These are phyloP conservation scores for Colletotrichum cereale DNA, from an alignment of 2,329 filamentous ascomycete species.

Conservation along the genomic window DNA sequence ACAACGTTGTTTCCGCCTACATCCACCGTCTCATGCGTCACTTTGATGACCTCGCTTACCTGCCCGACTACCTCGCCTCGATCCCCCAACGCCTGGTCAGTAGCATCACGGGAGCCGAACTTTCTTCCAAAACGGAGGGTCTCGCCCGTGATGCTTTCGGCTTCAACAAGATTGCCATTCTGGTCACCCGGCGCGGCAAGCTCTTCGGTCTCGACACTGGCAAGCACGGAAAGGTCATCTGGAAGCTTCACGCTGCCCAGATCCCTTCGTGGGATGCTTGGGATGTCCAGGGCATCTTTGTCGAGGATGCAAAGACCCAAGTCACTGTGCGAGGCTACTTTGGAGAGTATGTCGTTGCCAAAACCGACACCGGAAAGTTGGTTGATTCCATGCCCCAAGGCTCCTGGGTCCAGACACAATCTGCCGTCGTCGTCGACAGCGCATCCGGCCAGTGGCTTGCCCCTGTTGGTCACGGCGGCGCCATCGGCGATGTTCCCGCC, in stretches of 20 bases:
- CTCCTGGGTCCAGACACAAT: slow-evolving; percentile 54
- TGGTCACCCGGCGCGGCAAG: slow-evolving; percentile 84
- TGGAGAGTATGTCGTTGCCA: slow-evolving; percentile 72
- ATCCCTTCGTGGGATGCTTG: slow-evolving; percentile 68
- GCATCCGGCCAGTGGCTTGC: slow-evolving; percentile 66
- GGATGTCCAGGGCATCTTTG: slow-evolving; percentile 76
- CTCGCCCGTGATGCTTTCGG: slow-evolving; percentile 83
- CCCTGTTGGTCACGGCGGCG: slow-evolving; percentile 64
- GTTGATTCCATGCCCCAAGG: slow-evolving; percentile 58
- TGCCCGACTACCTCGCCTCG: slow-evolving; percentile 79
- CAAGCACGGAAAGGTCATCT: slow-evolving; percentile 79
- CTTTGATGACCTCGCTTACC: slow-evolving; percentile 78
- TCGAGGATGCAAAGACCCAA: slow-evolving; percentile 67
- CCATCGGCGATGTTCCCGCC: slow-evolving; percentile 59
- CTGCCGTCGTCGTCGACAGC: slow-evolving; percentile 64
- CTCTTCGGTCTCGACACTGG: slow-evolving; percentile 85
- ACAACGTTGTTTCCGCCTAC: slow-evolving; percentile 85
- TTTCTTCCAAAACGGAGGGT: slow-evolving; percentile 56
- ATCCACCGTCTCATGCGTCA: slow-evolving; percentile 88
- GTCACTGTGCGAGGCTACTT: slow-evolving; percentile 71
- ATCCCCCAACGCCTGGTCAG: slow-evolving; percentile 78
- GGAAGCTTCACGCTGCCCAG: slow-evolving; percentile 76
- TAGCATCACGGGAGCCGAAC: slow-evolving; percentile 71
- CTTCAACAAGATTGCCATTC: slow-evolving; percentile 85
- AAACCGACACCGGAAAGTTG: slow-evolving; percentile 65